Evolutionary conservation across 1,284 basidiomycete genomes (phyloP), one percentile per base, ranked within the genome.

Genomic region (Marasmius tenuissimus): DNA sequence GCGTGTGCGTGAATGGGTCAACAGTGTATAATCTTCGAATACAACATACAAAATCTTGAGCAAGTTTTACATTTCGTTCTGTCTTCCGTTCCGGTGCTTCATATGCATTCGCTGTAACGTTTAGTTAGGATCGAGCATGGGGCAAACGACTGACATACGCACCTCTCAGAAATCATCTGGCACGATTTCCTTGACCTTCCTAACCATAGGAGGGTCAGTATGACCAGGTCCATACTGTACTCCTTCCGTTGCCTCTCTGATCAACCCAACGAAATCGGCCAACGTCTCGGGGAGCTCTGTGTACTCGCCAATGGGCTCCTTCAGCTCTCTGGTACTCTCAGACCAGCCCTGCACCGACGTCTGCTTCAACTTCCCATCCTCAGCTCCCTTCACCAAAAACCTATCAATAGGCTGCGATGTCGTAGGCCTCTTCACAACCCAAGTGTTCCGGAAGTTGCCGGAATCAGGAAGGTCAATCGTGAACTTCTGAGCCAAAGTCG

Each of bases 331-430:
- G 61, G 67, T 66, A 10, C 64, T 65, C 56, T 73, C 72, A 45
- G 74, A 71, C 66, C 75, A 82, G 7, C 80, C 81, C 61, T 80
- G 76, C n/a, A 82, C 77, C 52, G 78, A 76, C 14, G 75, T 75
- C 69, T 81, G 70, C 59, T 67, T 67, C 61, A 73, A 65, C 49
- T 68, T 66, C 1, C 64, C 69, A 5, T 64, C 65, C 20, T 65
- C 62, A 2, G 60, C 5, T 54, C 50, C 40, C 34, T 67, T 51
- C 16, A 75, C 67, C 59, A 79, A 70, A 27, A 82, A 61, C 11
- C 77, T 69, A 42, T 80, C 76, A 45, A 81, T 80, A 37, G 77
- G 76, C 64, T 76, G 75, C 33, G 69, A 68, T 7, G 80, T 81
- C 12, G 61, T 67, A 3, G 63, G 60, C 3, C 72, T 73, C 35